Conservation (phyloP, 2,329 filamentous ascomycete species). For the Nothopassalora personata region DNA sequence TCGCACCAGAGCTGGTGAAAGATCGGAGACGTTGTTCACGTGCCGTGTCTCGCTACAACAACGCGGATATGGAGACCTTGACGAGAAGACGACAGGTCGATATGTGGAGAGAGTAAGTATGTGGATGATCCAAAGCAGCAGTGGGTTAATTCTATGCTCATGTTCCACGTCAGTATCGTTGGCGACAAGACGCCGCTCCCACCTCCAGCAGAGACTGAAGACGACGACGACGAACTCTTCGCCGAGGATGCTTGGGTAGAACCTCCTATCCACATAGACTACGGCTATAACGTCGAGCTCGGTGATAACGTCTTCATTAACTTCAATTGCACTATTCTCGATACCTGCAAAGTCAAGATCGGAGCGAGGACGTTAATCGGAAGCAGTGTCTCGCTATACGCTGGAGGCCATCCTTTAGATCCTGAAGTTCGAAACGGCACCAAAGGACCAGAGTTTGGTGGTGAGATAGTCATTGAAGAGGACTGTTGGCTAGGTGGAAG, state of each 20-base stretch:
- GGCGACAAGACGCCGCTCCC: slow-evolving; percentile 61
- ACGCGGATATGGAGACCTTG: slow-evolving; percentile 47
- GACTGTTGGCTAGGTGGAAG: slow-evolving; percentile 78
- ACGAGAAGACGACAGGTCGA: slow-evolving; percentile 59
- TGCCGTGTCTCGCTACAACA: slow-evolving; percentile 62
- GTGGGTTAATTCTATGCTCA: neutral
- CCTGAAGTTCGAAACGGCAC: slow-evolving; percentile 68
- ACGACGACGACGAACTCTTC: slow-evolving; percentile 62
- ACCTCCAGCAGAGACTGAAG: slow-evolving; percentile 49
- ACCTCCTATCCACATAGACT: slow-evolving; percentile 65
- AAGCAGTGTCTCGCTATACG: slow-evolving; percentile 71
- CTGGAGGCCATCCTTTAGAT: slow-evolving; percentile 71
- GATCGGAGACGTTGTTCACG: slow-evolving; percentile 58
- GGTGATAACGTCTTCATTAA: slow-evolving; percentile 72
- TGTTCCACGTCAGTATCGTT: slow-evolving; percentile 49
- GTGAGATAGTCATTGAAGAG: slow-evolving; percentile 68
- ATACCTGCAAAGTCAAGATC: slow-evolving; percentile 69
- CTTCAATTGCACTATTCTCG: slow-evolving; percentile 68
- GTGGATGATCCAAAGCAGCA: neutral
- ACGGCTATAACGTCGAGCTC: slow-evolving; percentile 68
- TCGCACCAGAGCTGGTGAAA: slow-evolving; percentile 62
- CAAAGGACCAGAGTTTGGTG: slow-evolving; percentile 68
- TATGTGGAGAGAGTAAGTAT: slow-evolving; percentile 65
- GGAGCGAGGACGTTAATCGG: slow-evolving; percentile 73
- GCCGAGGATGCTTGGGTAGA: slow-evolving; percentile 64